phyloP scores from a whole-genome alignment of 441 rosid species.

The Capsella rubella region DNA sequence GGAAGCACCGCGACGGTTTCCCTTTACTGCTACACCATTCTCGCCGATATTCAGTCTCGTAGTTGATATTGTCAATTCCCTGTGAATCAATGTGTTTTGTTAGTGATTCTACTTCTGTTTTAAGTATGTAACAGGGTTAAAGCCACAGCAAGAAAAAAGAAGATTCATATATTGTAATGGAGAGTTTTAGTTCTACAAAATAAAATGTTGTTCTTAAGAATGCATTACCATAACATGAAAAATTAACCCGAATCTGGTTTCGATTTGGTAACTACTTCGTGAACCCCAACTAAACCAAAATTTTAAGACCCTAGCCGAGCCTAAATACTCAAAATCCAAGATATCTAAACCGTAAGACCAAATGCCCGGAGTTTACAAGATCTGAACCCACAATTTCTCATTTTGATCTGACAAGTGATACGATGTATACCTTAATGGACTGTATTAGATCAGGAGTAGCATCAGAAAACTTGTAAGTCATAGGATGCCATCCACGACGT shows the following conservation, averaged over 20 bases:
- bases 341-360: not conserved
- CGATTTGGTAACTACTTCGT: not conserved
- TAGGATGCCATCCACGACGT: slow-evolving; percentile 99
- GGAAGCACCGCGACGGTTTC: slow-evolving; percentile 82
- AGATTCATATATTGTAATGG: not conserved
- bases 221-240: not conserved
- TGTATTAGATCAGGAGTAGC: slow-evolving; percentile 76
- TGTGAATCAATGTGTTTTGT: slow-evolving; percentile 41
- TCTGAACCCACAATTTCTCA: not conserved
- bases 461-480: slow-evolving; percentile 86
- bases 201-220: not conserved
- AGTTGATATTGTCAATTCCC: slow-evolving; percentile 84
- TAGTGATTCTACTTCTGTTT: not conserved
- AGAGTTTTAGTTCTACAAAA: not conserved
- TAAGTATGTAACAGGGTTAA: not conserved
- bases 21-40: slow-evolving; percentile 98
- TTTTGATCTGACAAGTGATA: not conserved
- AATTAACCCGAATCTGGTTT: not conserved
- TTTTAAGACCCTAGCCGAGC: not conserved
- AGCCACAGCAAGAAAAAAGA: not conserved
- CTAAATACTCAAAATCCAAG: not conserved
- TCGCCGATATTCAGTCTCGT: slow-evolving; percentile 82
- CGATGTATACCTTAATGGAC: slow-evolving; percentile 76
- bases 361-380: not conserved
- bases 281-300: not conserved